phyloP scores from a whole-genome alignment of 2,329 filamentous ascomycete species.

The Colletotrichum trifolii region DNA sequence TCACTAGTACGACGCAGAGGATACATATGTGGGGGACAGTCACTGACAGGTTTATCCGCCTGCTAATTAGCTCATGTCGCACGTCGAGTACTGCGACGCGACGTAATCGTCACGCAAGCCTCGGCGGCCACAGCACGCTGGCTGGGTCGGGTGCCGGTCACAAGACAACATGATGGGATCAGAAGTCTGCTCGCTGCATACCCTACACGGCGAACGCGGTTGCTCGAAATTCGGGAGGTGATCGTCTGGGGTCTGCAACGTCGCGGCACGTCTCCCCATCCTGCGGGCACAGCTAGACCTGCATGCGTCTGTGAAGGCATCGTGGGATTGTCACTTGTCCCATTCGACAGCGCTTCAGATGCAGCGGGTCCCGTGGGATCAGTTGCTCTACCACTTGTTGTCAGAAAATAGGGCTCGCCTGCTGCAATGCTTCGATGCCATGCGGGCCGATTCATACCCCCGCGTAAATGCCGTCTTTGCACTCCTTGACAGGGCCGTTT shows the following conservation, averaged over 20 bases:
- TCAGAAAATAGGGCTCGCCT: no score
- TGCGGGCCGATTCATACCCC: constrained; percentile 9
- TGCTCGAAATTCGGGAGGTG: constrained; percentile 8
- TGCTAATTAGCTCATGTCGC: constrained; percentile 1
- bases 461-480: neutral
- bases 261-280: constrained; percentile 2
- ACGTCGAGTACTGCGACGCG: constrained; percentile 2
- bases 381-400: no score
- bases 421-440: no score
- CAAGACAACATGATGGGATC: constrained; percentile 1
- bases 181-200: neutral
- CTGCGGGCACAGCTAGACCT: constrained; percentile 16
- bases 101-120: constrained; percentile 21
- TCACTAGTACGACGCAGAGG: constrained; percentile 13
- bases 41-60: constrained; percentile 1
- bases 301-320: constrained; percentile 13
- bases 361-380: no score
- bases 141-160: constrained; percentile 1
- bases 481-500: neutral
- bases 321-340: constrained; percentile 22
- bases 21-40: constrained; percentile 16
- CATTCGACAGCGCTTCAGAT: neutral
- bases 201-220: constrained; percentile 18
- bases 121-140: neutral
- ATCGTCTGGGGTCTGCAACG: constrained; percentile 16